Evolutionary conservation across 1,139 yeast genomes (phyloP).

Genomic region (Yamadazyma triangularis): DNA sequence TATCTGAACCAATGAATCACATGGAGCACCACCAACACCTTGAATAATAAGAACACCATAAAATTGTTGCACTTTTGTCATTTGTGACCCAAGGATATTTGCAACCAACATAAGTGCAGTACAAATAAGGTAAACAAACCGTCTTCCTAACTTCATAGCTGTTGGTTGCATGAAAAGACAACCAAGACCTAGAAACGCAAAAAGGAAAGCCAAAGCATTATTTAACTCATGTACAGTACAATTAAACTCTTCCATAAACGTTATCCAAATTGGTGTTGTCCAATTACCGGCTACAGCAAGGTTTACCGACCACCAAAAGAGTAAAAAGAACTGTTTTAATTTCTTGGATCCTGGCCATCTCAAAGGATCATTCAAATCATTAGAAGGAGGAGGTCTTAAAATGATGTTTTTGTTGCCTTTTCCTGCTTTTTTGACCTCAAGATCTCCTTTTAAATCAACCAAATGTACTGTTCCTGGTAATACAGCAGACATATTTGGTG

Average conservation of each 20-base stretch:
- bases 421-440: constrained; percentile 27
- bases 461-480: constrained; percentile 63
- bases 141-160: constrained; percentile 37
- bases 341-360: constrained; percentile 33
- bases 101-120: constrained; percentile 28
- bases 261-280: constrained; percentile 36
- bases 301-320: constrained; percentile 36
- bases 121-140: constrained; percentile 35
- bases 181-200: constrained; percentile 35
- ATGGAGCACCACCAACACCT: constrained; percentile 48
- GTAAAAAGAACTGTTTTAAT: constrained; percentile 25
- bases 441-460: constrained; percentile 42
- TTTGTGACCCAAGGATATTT: constrained; percentile 31
- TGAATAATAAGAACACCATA: constrained; percentile 30
- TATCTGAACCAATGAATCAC: constrained; percentile 45
- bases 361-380: constrained; percentile 35
- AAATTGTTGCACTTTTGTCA: constrained; percentile 21
- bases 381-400: constrained; percentile 35
- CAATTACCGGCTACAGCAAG: constrained; percentile 40
- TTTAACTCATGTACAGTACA: constrained; percentile 25
- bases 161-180: constrained; percentile 38
- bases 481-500: constrained; percentile 28
- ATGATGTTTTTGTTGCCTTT: constrained; percentile 18
- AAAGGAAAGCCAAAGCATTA: constrained; percentile 28
- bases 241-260: constrained; percentile 28